A percentile compares a stretch with the other conserved stretches of the same genome.
Evolutionary conservation across 495 filamentous ascomycete species (phyloP).

Genomic region (Tuber aestivum): DNA sequence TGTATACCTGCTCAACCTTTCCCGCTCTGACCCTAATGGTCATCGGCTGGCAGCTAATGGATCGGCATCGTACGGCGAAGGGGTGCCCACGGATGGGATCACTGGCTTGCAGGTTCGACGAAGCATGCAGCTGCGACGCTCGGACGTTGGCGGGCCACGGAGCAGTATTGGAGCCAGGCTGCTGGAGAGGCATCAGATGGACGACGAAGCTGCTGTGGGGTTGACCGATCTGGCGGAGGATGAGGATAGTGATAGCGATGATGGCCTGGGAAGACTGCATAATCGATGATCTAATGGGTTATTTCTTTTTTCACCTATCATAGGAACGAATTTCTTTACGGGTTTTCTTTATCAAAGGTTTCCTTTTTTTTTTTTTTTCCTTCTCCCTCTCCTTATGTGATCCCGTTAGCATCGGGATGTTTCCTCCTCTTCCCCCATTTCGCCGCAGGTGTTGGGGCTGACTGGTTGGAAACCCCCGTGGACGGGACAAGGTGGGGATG

Average conservation of each 20-base stretch:
- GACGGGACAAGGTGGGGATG: not conserved
- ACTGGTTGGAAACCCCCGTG: not conserved
- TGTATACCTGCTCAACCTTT: conserved; percentile 94
- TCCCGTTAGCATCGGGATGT: not conserved
- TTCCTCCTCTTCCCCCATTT: not conserved
- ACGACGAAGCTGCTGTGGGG: conserved; percentile 54
- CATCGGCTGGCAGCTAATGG: conserved; percentile 59
- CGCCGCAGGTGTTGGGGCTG: not conserved
- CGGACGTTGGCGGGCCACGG: conserved; percentile 50
- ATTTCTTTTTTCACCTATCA: not conserved
- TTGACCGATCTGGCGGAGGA: conserved; percentile 60
- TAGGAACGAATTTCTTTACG: not conserved
- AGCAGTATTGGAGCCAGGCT: conserved; percentile 57
- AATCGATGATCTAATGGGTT: not conserved
- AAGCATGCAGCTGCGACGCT: conserved; percentile 83
- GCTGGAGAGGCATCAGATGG: conserved; percentile 48
- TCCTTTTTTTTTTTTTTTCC: not conserved
- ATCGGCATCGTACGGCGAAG: conserved; percentile 55
- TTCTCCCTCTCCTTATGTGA: not conserved
- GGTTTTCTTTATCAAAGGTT: not conserved
- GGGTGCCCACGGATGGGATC: conserved; percentile 83
- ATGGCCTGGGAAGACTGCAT: conserved; percentile 26
- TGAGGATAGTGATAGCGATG: conserved; percentile 51
- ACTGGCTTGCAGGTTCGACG: conserved; percentile 80
- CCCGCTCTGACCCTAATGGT: conserved; percentile 82